These are phyloP conservation scores for Trichoderma sp. DNA, from an alignment of 2,329 filamentous ascomycete species.

Conservation along the genomic window DNA sequence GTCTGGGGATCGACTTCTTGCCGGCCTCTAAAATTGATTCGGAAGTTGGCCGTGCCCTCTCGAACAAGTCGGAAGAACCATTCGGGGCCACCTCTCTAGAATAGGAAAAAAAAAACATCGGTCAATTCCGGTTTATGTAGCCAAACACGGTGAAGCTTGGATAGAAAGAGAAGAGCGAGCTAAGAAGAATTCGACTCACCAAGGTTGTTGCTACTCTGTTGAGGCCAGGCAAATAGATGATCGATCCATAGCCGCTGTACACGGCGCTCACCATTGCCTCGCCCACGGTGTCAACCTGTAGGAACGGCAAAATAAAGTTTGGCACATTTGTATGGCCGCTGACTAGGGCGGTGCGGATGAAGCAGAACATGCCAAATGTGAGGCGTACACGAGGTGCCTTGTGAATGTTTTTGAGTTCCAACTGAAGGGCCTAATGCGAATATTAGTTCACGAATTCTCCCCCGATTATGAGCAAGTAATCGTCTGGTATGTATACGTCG, in stretches of 20 bases:
- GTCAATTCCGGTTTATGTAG: background rate
- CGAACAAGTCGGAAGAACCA: slow-evolving; percentile 24
- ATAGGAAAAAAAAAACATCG: background rate
- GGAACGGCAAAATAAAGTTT: slow-evolving; percentile 32
- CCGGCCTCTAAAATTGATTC: slow-evolving; percentile 14
- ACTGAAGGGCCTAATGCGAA: slow-evolving; percentile 28
- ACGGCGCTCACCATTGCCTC: slow-evolving; percentile 31
- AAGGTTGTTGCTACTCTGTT: slow-evolving; percentile 29
- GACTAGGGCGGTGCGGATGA: slow-evolving; percentile 34
- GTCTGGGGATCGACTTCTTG: slow-evolving; percentile 13
- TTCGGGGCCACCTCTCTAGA: slow-evolving; percentile 24
- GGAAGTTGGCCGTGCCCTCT: slow-evolving; percentile 18
- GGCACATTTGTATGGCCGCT: slow-evolving; percentile 27
- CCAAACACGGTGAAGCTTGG: background rate
- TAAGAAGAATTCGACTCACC: slow-evolving; percentile 25
- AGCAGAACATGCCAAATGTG: slow-evolving; percentile 33
- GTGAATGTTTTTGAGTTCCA: slow-evolving; percentile 32
- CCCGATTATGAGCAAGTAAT: background rate
- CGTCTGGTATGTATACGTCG: background rate
- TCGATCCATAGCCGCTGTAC: slow-evolving; percentile 33
- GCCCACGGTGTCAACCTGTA: slow-evolving; percentile 35
- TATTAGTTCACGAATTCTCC: background rate
- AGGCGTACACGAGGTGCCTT: slow-evolving; percentile 31
- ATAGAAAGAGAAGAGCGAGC: background rate
- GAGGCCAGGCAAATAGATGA: slow-evolving; percentile 32